phyloP scores from a whole-genome alignment of 306 rosid species.

The Oemleria cerasiformis region DNA sequence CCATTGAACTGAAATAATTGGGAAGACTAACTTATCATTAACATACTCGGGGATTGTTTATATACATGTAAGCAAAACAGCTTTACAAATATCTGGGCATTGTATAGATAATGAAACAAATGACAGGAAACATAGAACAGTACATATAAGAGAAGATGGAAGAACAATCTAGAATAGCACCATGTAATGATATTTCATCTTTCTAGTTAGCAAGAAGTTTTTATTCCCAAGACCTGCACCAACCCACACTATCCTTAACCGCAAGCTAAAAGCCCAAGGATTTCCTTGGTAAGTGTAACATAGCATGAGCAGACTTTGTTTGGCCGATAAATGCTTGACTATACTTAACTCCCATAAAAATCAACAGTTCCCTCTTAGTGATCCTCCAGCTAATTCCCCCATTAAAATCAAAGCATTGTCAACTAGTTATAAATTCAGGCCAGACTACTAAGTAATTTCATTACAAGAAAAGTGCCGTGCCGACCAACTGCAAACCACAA shows the following conservation, averaged over 20 bases:
- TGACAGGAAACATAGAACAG: not conserved
- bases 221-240: not conserved
- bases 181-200: not conserved
- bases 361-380: not conserved
- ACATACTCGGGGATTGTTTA: not conserved
- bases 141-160: not conserved
- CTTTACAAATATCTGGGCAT: not conserved
- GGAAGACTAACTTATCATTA: not conserved
- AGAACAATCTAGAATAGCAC: not conserved
- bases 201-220: not conserved
- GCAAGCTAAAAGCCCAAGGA: not conserved
- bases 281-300: not conserved
- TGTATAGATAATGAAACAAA: not conserved
- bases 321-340: not conserved
- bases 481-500: not conserved
- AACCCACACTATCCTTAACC: not conserved
- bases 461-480: not conserved
- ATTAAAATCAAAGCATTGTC: not conserved
- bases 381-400: not conserved
- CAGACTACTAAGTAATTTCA: not conserved
- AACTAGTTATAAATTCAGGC: not conserved
- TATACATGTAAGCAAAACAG: not conserved
- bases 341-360: not conserved
- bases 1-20: conserved; percentile 58
- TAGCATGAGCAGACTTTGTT: not conserved